Base-by-base conservation (phyloP, 2,329 filamentous ascomycete genomes). In the Monosporascus sp. region DNA sequence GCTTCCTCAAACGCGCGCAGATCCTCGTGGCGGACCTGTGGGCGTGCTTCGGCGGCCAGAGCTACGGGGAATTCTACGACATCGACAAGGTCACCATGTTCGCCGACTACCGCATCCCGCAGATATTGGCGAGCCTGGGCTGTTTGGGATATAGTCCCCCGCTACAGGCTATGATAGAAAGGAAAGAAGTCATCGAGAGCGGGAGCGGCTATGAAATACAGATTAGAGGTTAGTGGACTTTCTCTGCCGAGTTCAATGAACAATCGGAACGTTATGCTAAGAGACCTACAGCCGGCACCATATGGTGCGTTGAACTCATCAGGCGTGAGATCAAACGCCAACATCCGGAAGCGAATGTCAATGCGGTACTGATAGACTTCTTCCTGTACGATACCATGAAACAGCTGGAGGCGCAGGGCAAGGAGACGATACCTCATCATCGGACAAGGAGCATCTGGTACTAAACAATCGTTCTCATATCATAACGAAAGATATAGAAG, bases 41-140 rank as follows among this genome's bases (percentile, higher is more conserved):
- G 95, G 95, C 94, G 5, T 95, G 91, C 58, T 97, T 97, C 68
- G 83, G 93, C 50, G 91, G 90, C 46, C 77, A 87, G 60, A 78
- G 81, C 25, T 92, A 86, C 64, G 95, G 94, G 35, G 76, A 80
- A 27, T 99, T 99, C 70, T 68, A 83, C 53, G 94, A 99, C 67
- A 96, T 99, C 62, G 88, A 94, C 72, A 90, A 91, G 68, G 88
- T 99, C 63, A 99, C 94, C 55, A 97, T 97, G 87, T 99, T 99
- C 75, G 92, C 94, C 65, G 94, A 99, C 74, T 99, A 99, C 68
- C 88, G 94, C 44, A 87, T 99, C 51, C 95, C 95, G 15, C 94
- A 99, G 72, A 94, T 97, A 61, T 80, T 99, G 37, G 84, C 92
- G 63, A 84, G 84, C 9, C 77, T 97, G 45, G 89, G 89, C 18